Base-by-base conservation (phyloP, 768 basidiomycete species). In the Suillus spraguei region DNA sequence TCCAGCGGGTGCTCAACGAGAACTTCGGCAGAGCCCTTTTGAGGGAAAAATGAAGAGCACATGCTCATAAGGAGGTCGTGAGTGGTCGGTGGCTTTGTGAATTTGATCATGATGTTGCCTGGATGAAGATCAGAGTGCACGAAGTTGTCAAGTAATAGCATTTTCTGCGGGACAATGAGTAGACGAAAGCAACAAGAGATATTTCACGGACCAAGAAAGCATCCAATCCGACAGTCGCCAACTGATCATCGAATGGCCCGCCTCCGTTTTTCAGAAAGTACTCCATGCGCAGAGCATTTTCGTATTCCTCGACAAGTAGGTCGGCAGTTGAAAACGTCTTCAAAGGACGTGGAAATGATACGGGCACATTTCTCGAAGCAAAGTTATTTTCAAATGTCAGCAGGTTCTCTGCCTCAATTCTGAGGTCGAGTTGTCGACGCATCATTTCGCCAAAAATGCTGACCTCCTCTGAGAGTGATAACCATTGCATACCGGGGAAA, bases 41-140 rank as follows among this genome's bases (percentile, higher is more conserved):
- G 73, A 63, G 76, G 74, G 76, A 89, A 84, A 64, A 88, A 69
- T 55, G 82, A 78, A 64, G 79, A 73, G 68, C 87, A 85, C 59
- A 94, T 77, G 67, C 85, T 86, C 66, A 80, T 77, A 47, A 94
- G 75, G 53, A 93, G 79, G 68, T 87, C 81, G 50, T 80, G 76
- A 0, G 93, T 90, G 1, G 87, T 84, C 10, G 90, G 85, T 0
- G 94, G 94, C 73, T 92, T 93, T 71, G 87, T 90, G 79, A 99
- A 99, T 73, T 97, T 97, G 80, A 99, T 87, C 89, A 97, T 92
- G 76, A 98, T 96, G 74, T 99, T 99, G 36, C 97, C 97, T 3
- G 93, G 91, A 73, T 94, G 93, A 24, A 94, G 84, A 72, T 94
- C 93, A 4, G 92, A 83, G 74, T 99, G 97, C 11, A 97, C 95